phyloP scores from a whole-genome alignment of 768 basidiomycete species.

The Leccinellum albellum region DNA sequence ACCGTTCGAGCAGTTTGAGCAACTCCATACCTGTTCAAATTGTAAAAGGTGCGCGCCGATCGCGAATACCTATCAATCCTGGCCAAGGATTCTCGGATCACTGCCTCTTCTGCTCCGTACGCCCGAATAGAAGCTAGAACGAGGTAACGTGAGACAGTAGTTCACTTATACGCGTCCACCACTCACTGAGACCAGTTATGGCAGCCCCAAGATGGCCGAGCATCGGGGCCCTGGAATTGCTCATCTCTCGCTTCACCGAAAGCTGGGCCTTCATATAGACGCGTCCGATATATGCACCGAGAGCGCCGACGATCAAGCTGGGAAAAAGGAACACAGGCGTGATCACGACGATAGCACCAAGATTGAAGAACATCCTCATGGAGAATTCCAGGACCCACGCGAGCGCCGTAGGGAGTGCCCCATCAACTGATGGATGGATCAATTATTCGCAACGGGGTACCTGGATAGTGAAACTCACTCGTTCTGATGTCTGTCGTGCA shows the following conservation, averaged over 20 bases:
- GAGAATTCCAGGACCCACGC: neutral
- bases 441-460: neutral
- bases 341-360: neutral
- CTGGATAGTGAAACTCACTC: neutral
- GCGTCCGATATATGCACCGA: neutral
- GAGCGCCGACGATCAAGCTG: neutral
- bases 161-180: neutral
- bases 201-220: constrained; percentile 2
- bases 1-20: neutral
- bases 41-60: constrained; percentile 42
- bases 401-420: neutral
- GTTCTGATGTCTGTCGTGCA: constrained; percentile 3
- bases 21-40: constrained; percentile 40
- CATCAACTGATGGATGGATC: neutral
- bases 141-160: neutral
- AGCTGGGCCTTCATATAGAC: constrained; percentile 1
- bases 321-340: neutral
- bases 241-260: constrained; percentile 5
- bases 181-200: neutral
- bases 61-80: constrained; percentile 49
- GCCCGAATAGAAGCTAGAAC: constrained; percentile 2
- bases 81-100: constrained; percentile 38
- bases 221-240: neutral
- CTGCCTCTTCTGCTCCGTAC: constrained; percentile 48
- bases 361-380: constrained; percentile 1